A percentile compares a stretch with the other conserved stretches of the same genome.
Evolutionary conservation across 2,329 filamentous ascomycete genomes (phyloP).

Genomic region (Calonectria naviculata): DNA sequence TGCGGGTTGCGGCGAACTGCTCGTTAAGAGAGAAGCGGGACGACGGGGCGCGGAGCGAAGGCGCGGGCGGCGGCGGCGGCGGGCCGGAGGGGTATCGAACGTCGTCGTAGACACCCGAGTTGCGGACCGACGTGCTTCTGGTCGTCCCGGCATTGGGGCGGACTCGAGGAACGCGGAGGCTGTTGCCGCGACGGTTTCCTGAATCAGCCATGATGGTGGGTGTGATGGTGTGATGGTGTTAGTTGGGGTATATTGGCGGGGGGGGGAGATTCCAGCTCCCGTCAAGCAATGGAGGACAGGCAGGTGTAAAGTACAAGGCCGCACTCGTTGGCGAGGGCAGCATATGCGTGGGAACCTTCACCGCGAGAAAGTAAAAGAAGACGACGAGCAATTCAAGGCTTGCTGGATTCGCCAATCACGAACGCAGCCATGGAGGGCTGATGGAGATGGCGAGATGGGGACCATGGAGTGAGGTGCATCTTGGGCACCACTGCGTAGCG

Average conservation of each 20-base stretch:
- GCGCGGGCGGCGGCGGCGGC: slow-evolving; percentile 22
- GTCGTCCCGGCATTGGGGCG: slow-evolving; percentile 29
- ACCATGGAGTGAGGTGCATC: slow-evolving; percentile 27
- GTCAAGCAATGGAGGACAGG: background rate
- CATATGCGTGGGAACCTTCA: background rate
- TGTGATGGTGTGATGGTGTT: slow-evolving; percentile 6
- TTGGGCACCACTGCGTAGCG: background rate
- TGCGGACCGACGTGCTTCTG: slow-evolving; percentile 39
- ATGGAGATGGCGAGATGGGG: slow-evolving; percentile 24
- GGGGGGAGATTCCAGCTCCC: slow-evolving; percentile 18
- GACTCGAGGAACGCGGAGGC: slow-evolving; percentile 43
- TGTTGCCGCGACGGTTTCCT: slow-evolving; percentile 39
- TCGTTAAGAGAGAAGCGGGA: slow-evolving; percentile 60
- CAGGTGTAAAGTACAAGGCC: background rate
- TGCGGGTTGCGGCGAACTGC: slow-evolving; percentile 59
- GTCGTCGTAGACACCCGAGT: slow-evolving; percentile 37
- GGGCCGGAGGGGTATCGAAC: slow-evolving; percentile 29
- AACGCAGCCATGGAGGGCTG: slow-evolving; percentile 20
- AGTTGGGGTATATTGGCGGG: background rate
- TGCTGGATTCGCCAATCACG: slow-evolving; percentile 37
- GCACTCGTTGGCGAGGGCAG: background rate
- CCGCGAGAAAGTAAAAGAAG: background rate
- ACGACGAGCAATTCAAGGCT: slow-evolving; percentile 1
- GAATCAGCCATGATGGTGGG: slow-evolving; percentile 39
- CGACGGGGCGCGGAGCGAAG: slow-evolving; percentile 47